Percentiles rank a stretch among this genome's conserved stretches.
Evolutionary conservation across 805 yeast species (phyloP).

Genomic region (Yamadazyma sp.): DNA sequence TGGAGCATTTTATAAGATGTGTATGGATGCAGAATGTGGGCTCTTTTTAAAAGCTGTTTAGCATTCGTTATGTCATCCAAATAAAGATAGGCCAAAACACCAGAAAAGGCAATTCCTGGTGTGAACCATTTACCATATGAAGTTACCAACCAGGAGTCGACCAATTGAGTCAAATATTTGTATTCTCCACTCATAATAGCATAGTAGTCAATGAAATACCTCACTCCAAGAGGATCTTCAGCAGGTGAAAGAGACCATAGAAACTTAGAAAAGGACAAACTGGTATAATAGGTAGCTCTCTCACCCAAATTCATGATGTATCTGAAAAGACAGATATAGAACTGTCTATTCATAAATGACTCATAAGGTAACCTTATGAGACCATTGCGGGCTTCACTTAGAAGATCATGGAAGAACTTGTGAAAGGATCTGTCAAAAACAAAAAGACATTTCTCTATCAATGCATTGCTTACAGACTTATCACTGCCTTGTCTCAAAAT

Average conservation of each 20-base stretch:
- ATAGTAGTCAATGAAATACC: constrained; percentile 80
- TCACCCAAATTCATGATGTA: constrained; percentile 70
- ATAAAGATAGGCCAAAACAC: constrained; percentile 59
- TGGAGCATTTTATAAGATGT: constrained; percentile 53
- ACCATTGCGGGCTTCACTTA: constrained; percentile 50
- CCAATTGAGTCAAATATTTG: constrained; percentile 58
- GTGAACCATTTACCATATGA: constrained; percentile 68
- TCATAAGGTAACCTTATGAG: constrained; percentile 74
- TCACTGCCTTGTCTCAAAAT: constrained; percentile 73
- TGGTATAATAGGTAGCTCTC: constrained; percentile 75
- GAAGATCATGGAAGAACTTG: constrained; percentile 49
- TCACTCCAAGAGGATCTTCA: constrained; percentile 81
- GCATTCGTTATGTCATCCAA: constrained; percentile 48
- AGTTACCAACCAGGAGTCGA: constrained; percentile 53
- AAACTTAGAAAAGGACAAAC: constrained; percentile 70
- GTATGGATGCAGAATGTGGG: constrained; percentile 58
- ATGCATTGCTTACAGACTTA: constrained; percentile 66
- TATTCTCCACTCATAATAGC: constrained; percentile 66
- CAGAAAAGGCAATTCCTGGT: constrained; percentile 68
- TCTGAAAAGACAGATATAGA: constrained; percentile 71
- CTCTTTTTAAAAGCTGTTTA: constrained; percentile 42
- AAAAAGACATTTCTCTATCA: constrained; percentile 74
- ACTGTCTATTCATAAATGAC: constrained; percentile 70
- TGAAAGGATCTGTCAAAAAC: constrained; percentile 75
- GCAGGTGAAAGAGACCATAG: constrained; percentile 69